Evolutionary conservation across 2,329 filamentous ascomycete genomes (phyloP).

Genomic region (Pseudogymnoascus sp.): DNA sequence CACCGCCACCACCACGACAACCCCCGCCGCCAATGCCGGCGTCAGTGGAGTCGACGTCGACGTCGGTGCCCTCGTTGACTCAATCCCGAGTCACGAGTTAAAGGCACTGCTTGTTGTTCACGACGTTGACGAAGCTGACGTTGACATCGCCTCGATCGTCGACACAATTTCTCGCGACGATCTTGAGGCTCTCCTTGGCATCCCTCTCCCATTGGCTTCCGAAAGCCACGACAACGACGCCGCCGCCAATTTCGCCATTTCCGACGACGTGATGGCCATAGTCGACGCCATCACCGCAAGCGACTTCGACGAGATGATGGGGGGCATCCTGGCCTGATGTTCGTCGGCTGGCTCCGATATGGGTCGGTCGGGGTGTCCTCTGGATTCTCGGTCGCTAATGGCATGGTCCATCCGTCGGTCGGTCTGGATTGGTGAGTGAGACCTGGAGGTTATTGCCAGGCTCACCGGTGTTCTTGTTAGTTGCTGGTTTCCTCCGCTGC

Average conservation of each 20-base stretch:
- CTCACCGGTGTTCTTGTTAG: not conserved
- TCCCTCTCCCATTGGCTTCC: not conserved
- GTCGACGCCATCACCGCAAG: not conserved
- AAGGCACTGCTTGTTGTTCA: constrained; percentile 40
- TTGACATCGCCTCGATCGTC: constrained; percentile 14
- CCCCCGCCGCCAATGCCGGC: not conserved
- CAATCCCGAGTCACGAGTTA: constrained; percentile 6
- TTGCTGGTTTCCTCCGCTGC: not conserved
- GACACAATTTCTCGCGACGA: constrained; percentile 8
- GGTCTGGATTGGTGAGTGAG: not conserved
- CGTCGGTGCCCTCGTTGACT: not conserved
- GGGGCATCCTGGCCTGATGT: not conserved
- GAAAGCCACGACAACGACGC: not conserved
- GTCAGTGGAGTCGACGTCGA: not conserved
- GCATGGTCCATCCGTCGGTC: not conserved
- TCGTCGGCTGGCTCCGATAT: not conserved
- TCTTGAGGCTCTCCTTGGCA: not conserved
- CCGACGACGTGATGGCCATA: constrained; percentile 8
- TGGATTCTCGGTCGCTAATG: not conserved
- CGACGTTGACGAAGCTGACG: constrained; percentile 28
- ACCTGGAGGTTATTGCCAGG: constrained; percentile 6
- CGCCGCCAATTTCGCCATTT: constrained; percentile 2
- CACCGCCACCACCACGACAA: not conserved
- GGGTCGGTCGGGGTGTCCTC: not conserved
- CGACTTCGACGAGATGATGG: constrained; percentile 1